Conservation (phyloP, 2,329 filamentous ascomycete genomes). For the Beauveria caledonica region DNA sequence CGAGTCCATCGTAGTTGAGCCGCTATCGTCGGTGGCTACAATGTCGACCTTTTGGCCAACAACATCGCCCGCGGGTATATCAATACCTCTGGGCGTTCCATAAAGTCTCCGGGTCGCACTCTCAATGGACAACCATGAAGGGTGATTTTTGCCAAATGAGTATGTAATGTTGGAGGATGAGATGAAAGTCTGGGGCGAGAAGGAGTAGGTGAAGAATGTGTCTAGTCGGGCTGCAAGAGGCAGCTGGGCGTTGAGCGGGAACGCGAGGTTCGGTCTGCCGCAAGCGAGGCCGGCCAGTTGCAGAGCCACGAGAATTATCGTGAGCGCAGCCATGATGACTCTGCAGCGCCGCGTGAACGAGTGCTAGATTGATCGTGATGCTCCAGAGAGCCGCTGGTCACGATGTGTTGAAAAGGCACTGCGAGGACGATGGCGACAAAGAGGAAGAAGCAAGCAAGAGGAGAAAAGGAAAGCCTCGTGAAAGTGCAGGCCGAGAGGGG, state of each 20-base stretch:
- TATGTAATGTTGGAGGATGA: slow-evolving; percentile 59
- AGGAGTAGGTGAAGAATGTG: slow-evolving; percentile 59
- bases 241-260: slow-evolving; percentile 78
- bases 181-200: slow-evolving; percentile 66
- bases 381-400: slow-evolving; percentile 4
- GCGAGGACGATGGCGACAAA: slow-evolving; percentile 12
- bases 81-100: slow-evolving; percentile 55
- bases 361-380: slow-evolving; percentile 17
- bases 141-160: slow-evolving; percentile 51
- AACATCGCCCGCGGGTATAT: slow-evolving; percentile 40
- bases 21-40: slow-evolving; percentile 59
- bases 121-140: slow-evolving; percentile 69
- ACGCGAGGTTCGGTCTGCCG: slow-evolving; percentile 40
- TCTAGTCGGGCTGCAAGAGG: slow-evolving; percentile 67
- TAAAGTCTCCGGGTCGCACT: slow-evolving; percentile 54
- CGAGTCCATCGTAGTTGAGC: slow-evolving; percentile 54
- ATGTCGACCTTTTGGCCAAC: slow-evolving; percentile 57
- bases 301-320: slow-evolving; percentile 20
- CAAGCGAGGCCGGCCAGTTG: slow-evolving; percentile 15
- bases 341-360: slow-evolving; percentile 11
- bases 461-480: slow-evolving; percentile 11
- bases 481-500: slow-evolving; percentile 14
- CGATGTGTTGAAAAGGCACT: slow-evolving; percentile 13
- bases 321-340: slow-evolving; percentile 23
- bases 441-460: slow-evolving; percentile 11